Base-by-base conservation (phyloP, 768 basidiomycete species). In the Rhodotorula sphaerocarpa region DNA sequence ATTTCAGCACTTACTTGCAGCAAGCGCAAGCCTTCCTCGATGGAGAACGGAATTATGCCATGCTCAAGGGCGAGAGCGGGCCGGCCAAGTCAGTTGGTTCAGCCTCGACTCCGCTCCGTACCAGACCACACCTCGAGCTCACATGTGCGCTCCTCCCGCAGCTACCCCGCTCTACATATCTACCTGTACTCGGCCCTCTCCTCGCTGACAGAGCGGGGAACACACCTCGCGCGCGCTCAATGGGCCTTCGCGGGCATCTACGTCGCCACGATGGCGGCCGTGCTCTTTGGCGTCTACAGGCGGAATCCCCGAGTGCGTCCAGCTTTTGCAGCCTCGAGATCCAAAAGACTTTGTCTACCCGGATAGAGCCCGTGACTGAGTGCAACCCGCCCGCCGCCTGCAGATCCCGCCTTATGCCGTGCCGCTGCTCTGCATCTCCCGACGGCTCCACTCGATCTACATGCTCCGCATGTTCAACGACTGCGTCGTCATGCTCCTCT, bases 1-100 rank as follows among this genome's bases (percentile, higher is more conserved):
- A 99, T 77, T 97, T 89, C 84, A 82, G 85, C 72, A 96, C 95
- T 0, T 99, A 99, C 73, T 90, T 96, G 84, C 78, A 85, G 55
- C 95, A 97, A 56, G 81, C 87, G 1, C 80, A 85, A 59, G 74
- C 86, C 45, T 90, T 88, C 76, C 70, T 87, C 50, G 81, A 82
- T 57, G 91, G 91, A 39, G 86, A 92, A 74, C 79, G 85, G 50
- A 82, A 91, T 72, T 99, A 99, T 73, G 79, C 82, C 18, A 75
- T 79, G 62, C 86, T 99, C 53, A 78, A 82, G 59, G 95, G 95
- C 1, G 91, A 90, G 3, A 95, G 90, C 10, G 95, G 95, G 21
- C 89, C 87, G 14, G 78, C 93, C 14, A 92, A 96, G 92, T 95
- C 72, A 75, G 78, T 68, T 41, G 31, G 82, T 74, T 27, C 68